Percentiles rank a stretch among this genome's conserved stretches.
These are phyloP conservation scores for Petunia hybrid DNA, from an alignment of 305 asterid species.

Conservation along the genomic window DNA sequence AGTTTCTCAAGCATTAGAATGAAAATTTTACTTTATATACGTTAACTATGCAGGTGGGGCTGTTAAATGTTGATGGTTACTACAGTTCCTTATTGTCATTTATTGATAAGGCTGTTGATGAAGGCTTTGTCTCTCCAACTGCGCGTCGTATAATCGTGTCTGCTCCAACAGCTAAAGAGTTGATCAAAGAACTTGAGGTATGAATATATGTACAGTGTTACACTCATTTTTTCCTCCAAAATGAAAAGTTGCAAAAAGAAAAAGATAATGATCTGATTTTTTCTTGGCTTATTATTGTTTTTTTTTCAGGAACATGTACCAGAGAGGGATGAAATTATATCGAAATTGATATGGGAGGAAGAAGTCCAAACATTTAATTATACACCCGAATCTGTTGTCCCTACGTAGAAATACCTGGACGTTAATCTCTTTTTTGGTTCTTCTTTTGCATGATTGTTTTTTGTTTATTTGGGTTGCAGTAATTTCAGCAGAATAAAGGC, in stretches of 20 bases:
- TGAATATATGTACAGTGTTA: not conserved
- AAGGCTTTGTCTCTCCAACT: conserved; percentile 89
- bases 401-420: conserved; percentile 14
- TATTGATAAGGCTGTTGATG: conserved; percentile 92
- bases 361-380: conserved; percentile 57
- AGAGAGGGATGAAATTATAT: conserved; percentile 68
- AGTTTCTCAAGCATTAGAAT: conserved; percentile 19
- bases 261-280: not conserved
- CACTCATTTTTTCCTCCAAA: not conserved
- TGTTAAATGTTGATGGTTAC: conserved; percentile 90
- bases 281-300: not conserved
- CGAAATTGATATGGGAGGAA: conserved; percentile 79
- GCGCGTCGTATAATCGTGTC: conserved; percentile 95
- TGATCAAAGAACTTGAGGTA: conserved; percentile 94
- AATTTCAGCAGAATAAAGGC: not conserved
- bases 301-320: conserved; percentile 75
- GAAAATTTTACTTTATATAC: not conserved
- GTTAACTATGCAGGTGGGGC: conserved; percentile 76
- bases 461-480: not conserved
- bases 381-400: conserved; percentile 25
- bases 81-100: conserved; percentile 78
- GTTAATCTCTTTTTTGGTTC: not conserved
- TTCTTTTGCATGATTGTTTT: not conserved
- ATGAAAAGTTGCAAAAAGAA: not conserved
- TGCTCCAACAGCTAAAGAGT: conserved; percentile 82